Evolutionary conservation across 345 rosid species (phyloP).

Genomic region (Trapa bicornis): DNA sequence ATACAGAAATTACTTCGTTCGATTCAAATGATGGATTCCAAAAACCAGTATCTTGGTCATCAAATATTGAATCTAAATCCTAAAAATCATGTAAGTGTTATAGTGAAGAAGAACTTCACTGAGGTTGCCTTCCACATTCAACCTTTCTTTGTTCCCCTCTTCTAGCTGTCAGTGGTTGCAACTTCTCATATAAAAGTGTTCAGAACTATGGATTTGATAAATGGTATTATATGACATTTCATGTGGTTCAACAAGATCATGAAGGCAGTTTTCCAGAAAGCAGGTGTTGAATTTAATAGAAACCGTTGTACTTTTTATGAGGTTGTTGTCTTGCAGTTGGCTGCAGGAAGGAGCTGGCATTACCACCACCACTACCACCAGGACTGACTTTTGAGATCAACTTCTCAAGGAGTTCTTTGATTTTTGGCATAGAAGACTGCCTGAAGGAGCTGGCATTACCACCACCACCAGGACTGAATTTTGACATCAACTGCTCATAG

Average conservation of each 20-base stretch:
- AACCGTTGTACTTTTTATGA: neutral
- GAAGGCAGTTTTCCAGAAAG: neutral
- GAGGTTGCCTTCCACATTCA: neutral
- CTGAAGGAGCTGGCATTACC: too few species aligned
- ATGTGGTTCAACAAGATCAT: neutral
- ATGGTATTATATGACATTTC: conserved; percentile 1
- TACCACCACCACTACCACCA: neutral
- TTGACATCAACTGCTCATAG: too few species aligned
- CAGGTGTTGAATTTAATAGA: neutral
- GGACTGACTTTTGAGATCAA: neutral
- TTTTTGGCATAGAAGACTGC: neutral
- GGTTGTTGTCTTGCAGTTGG: neutral
- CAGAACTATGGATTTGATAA: neutral
- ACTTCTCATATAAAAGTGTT: neutral
- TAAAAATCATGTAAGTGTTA: conserved; percentile 12
- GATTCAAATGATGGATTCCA: conserved; percentile 9
- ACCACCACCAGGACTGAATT: too few species aligned
- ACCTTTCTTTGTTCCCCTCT: neutral
- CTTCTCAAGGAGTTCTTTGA: neutral
- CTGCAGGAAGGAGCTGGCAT: neutral
- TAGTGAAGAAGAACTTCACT: too few species aligned
- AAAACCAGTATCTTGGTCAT: conserved; percentile 8
- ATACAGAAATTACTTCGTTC: conserved; percentile 12
- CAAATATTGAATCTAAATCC: conserved; percentile 1
- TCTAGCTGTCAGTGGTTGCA: neutral